A percentile compares a stretch with the other conserved stretches of the same genome.
These are phyloP conservation scores for Yamadazyma triangularis DNA, from an alignment of 1,139 yeast species.

Conservation along the genomic window DNA sequence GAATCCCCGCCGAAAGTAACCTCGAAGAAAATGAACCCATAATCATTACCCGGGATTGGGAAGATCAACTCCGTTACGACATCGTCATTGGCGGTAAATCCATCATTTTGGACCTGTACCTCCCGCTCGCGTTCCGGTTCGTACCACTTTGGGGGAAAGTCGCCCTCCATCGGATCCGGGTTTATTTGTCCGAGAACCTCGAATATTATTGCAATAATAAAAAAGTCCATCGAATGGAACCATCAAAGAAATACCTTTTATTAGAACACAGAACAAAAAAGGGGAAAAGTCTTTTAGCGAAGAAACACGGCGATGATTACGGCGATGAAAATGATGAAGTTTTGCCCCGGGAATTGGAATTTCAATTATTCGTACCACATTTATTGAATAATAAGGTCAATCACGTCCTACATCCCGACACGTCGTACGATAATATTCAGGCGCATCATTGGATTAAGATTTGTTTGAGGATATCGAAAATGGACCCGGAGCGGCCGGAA, in stretches of 20 bases:
- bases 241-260: slow-evolving; percentile 71
- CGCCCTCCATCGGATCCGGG: slow-evolving; percentile 76
- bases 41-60: slow-evolving; percentile 89
- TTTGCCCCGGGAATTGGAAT: slow-evolving; percentile 65
- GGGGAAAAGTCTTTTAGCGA: slow-evolving; percentile 38
- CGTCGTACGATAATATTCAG: slow-evolving; percentile 71
- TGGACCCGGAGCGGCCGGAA: slow-evolving; percentile 50
- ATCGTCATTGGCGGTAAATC: slow-evolving; percentile 87
- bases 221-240: slow-evolving; percentile 89
- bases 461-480: slow-evolving; percentile 68
- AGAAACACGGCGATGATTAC: slow-evolving; percentile 31
- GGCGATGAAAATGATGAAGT: slow-evolving; percentile 29
- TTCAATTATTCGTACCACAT: slow-evolving; percentile 77
- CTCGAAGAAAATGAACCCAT: slow-evolving; percentile 92
- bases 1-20: slow-evolving; percentile 75
- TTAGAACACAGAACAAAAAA: slow-evolving; percentile 73
- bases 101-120: slow-evolving; percentile 72
- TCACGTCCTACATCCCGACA: slow-evolving; percentile 67
- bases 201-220: slow-evolving; percentile 85
- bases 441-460: slow-evolving; percentile 93
- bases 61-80: slow-evolving; percentile 83
- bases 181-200: slow-evolving; percentile 80
- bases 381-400: slow-evolving; percentile 43
- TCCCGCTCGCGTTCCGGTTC: slow-evolving; percentile 80
- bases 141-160: slow-evolving; percentile 83